A percentile compares a stretch with the other conserved stretches of the same genome.
Conservation (phyloP, 352 stramenopile species). For the Phytophthora tentaculata region DNA sequence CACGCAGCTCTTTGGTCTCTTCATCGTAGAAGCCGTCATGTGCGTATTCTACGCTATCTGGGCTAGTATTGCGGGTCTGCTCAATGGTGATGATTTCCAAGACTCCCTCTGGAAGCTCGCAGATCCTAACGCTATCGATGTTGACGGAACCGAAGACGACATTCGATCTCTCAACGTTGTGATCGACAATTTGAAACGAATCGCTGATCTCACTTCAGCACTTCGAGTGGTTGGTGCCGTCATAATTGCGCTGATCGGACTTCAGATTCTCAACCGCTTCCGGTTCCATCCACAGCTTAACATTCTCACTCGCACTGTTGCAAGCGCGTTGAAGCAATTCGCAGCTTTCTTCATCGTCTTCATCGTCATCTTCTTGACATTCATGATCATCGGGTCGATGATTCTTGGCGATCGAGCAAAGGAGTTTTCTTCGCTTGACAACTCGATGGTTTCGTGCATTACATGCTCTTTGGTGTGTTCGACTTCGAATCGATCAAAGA, state of each 20-base stretch:
- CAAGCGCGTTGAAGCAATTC: constrained; percentile 54
- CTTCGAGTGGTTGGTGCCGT: constrained; percentile 42
- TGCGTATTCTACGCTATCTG: constrained; percentile 52
- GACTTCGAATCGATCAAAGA: constrained; percentile 54
- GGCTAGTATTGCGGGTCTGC: constrained; percentile 40
- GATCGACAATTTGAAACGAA: constrained; percentile 39
- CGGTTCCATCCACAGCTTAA: constrained; percentile 63
- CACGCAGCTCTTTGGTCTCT: constrained; percentile 5
- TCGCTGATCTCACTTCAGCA: constrained; percentile 38
- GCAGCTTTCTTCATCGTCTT: constrained; percentile 61
- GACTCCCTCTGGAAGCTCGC: constrained; percentile 28
- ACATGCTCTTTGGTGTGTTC: constrained; percentile 73
- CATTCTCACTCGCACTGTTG: constrained; percentile 61
- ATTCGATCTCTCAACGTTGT: constrained; percentile 38
- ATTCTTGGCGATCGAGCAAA: constrained; percentile 63
- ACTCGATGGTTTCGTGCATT: constrained; percentile 58
- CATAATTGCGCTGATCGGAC: constrained; percentile 40
- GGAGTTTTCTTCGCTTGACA: constrained; percentile 49
- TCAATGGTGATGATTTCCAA: constrained; percentile 41
- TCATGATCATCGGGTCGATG: constrained; percentile 50
- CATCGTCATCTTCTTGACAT: constrained; percentile 62
- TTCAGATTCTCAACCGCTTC: constrained; percentile 55
- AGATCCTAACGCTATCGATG: constrained; percentile 12
- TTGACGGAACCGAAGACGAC: constrained; percentile 13
- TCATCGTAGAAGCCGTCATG: constrained; percentile 20